phyloP scores from a whole-genome alignment of 2,329 filamentous ascomycete species.

The Trichoderma atrobrunneum region DNA sequence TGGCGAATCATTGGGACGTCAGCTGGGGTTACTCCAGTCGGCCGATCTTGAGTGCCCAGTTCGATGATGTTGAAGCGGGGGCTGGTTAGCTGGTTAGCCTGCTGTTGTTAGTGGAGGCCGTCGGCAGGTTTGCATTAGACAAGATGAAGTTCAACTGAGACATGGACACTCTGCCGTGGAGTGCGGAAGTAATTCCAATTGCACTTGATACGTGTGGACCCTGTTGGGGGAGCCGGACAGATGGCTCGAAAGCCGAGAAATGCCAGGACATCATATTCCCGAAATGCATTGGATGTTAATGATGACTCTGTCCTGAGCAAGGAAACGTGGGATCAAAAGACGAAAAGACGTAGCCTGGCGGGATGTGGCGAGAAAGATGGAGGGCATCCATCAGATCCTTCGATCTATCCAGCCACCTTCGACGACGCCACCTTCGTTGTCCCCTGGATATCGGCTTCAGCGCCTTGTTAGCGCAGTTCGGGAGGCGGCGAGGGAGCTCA shows the following conservation, averaged over 20 bases:
- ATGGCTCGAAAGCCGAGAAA: neutral
- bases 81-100: neutral
- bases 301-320: neutral
- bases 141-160: neutral
- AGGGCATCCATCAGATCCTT: neutral
- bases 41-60: conserved; percentile 13
- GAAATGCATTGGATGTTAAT: neutral
- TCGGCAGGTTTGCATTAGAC: neutral
- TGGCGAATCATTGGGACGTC: conserved; percentile 2
- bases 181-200: neutral
- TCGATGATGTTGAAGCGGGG: conserved; percentile 7
- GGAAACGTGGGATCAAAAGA: neutral
- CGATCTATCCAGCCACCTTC: neutral
- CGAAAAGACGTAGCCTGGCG: neutral
- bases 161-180: neutral
- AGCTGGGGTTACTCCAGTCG: neutral
- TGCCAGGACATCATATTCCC: neutral
- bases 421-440: neutral
- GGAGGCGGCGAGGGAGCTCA: neutral
- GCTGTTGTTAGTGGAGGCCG: neutral
- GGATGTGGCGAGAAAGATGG: neutral
- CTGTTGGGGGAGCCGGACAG: neutral
- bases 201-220: neutral
- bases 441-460: neutral
- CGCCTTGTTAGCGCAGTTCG: neutral